Conservation (phyloP, 2,329 filamentous ascomycete species). For the Fusarium illudens region DNA sequence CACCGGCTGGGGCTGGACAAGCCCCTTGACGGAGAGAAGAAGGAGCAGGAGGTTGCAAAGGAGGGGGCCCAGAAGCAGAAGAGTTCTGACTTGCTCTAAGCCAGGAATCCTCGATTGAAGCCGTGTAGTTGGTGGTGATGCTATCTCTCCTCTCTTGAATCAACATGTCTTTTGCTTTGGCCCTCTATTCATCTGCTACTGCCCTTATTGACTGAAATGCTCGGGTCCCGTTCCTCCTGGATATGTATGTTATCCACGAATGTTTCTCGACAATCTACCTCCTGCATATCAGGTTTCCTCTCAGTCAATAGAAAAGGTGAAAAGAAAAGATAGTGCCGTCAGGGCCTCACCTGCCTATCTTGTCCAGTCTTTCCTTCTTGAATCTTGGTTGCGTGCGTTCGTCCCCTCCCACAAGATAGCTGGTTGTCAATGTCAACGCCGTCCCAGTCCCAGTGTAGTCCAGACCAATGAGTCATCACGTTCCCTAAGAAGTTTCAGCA, state of each 20-base stretch:
- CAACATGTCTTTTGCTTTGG: neutral
- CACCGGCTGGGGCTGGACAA: conserved; percentile 31
- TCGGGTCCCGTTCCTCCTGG: no score
- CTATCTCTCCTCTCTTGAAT: neutral
- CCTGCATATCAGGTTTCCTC: no score
- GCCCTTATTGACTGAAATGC: no score
- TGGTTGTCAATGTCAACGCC: neutral
- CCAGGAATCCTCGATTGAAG: neutral
- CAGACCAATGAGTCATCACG: neutral
- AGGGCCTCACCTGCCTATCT: no score
- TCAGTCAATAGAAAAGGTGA: no score
- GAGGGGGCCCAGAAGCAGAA: neutral
- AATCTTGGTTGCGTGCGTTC: no score
- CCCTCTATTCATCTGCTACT: no score
- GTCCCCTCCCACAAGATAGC: neutral
- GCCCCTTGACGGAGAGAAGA: conserved; percentile 30
- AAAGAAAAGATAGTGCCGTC: no score
- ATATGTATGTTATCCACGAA: no score
- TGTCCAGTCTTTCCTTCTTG: no score
- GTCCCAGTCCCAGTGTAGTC: neutral
- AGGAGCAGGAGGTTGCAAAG: neutral
- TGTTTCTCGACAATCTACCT: no score
- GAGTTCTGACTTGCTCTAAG: neutral
- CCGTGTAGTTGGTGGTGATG: neutral
- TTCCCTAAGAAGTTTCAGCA: neutral